A percentile compares a stretch with the other conserved stretches of the same genome.
Evolutionary conservation across 192 early-diverging fungal genomes (phyloP).

Genomic region (Backusella luteola): DNA sequence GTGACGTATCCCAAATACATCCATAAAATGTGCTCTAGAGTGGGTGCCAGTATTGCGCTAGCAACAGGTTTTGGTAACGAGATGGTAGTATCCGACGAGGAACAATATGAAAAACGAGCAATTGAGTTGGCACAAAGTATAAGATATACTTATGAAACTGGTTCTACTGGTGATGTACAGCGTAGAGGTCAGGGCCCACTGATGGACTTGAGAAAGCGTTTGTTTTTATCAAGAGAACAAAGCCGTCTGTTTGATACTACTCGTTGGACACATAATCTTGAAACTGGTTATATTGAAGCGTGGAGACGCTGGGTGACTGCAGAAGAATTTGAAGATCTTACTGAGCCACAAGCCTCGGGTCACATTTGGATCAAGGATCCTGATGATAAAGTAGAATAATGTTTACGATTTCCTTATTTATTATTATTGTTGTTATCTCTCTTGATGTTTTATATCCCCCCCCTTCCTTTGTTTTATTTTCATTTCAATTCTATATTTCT

Average conservation of each 20-base stretch:
- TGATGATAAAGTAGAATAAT: conserved; percentile 30
- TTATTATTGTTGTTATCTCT: conserved; percentile 18
- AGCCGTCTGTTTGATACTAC: conserved; percentile 85
- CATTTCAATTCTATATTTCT: neutral
- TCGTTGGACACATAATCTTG: conserved; percentile 82
- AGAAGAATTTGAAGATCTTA: conserved; percentile 51
- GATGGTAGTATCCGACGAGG: conserved; percentile 64
- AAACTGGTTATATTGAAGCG: conserved; percentile 66
- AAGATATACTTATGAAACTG: conserved; percentile 45
- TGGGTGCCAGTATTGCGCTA: conserved; percentile 81
- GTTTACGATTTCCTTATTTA: conserved; percentile 12
- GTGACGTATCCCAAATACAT: conserved; percentile 84
- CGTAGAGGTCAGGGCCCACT: conserved; percentile 47
- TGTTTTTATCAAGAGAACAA: conserved; percentile 80
- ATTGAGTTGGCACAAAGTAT: conserved; percentile 57
- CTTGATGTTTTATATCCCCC: neutral
- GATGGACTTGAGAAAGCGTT: conserved; percentile 61
- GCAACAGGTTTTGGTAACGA: conserved; percentile 73
- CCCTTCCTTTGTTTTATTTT: neutral
- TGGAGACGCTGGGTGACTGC: conserved; percentile 73
- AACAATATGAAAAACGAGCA: conserved; percentile 66
- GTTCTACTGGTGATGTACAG: conserved; percentile 24
- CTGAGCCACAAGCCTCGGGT: conserved; percentile 19
- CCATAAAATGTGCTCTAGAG: conserved; percentile 91
- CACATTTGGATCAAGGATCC: conserved; percentile 43